A percentile compares a stretch with the other conserved stretches of the same genome.
These are phyloP conservation scores for Penicillium herquei DNA, from an alignment of 495 filamentous ascomycete genomes.

Conservation along the genomic window DNA sequence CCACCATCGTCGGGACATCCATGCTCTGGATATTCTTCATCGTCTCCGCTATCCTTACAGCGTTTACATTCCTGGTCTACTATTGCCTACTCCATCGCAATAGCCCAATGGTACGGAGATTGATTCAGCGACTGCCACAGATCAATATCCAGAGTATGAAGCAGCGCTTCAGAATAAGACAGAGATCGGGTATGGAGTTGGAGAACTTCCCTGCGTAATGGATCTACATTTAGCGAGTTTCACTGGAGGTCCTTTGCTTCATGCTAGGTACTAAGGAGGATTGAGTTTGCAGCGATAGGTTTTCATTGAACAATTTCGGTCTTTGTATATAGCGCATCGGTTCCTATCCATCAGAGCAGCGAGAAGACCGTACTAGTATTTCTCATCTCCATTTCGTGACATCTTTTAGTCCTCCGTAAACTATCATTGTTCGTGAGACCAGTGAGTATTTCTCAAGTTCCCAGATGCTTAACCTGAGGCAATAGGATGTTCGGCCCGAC, in stretches of 20 bases:
- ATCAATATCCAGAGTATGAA: conserved; percentile 1
- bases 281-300: background rate
- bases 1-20: conserved; percentile 24
- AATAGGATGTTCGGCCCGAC: too few species aligned
- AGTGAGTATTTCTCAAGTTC: conserved; percentile 5
- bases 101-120: background rate
- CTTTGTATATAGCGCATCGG: conserved; percentile 12
- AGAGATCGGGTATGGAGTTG: background rate
- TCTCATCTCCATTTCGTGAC: background rate
- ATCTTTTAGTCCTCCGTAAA: conserved; percentile 7
- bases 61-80: conserved; percentile 18
- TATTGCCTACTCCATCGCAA: conserved; percentile 5
- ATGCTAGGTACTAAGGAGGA: too few species aligned
- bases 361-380: conserved; percentile 15
- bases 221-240: background rate
- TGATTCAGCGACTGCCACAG: background rate
- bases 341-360: conserved; percentile 9
- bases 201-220: background rate
- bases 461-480: too few species aligned
- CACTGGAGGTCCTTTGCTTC: background rate
- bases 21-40: conserved; percentile 39
- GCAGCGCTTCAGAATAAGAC: background rate
- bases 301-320: background rate
- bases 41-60: conserved; percentile 25
- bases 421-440: conserved; percentile 20